phyloP scores from a whole-genome alignment of 345 rosid species.

The Acer campestre region DNA sequence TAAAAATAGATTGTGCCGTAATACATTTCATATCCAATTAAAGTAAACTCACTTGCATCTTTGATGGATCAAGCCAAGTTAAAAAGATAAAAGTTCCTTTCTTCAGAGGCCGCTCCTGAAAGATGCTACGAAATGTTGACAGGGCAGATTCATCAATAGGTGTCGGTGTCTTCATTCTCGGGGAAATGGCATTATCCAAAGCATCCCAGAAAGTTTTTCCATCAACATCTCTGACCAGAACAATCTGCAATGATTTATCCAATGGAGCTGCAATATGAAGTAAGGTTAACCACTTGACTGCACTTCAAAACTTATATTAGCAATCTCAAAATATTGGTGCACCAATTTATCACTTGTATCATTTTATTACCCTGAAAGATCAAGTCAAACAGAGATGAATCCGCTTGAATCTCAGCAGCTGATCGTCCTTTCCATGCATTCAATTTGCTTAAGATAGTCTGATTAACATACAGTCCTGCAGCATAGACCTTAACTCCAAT shows the following conservation, averaged over 20 bases:
- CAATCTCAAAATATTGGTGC: background rate
- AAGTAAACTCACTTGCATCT: conserved; percentile 67
- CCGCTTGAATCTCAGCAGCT: conserved; percentile 51
- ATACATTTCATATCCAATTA: background rate
- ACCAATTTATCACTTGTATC: background rate
- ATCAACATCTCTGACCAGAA: conserved; percentile 90
- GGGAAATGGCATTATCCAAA: conserved; percentile 72
- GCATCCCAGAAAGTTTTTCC: conserved; percentile 98
- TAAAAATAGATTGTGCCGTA: background rate
- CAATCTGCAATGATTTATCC: conserved; percentile 78
- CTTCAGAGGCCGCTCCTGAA: conserved; percentile 69
- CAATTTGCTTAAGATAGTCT: conserved; percentile 46
- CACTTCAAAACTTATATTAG: conserved; percentile 8
- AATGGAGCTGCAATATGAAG: conserved; percentile 44
- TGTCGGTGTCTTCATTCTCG: conserved; percentile 60
- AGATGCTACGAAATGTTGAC: conserved; percentile 60
- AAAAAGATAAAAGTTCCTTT: conserved; percentile 72
- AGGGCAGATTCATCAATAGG: conserved; percentile 61
- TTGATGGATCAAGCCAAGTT: conserved; percentile 69
- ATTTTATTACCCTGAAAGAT: conserved; percentile 55
- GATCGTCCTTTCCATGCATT: conserved; percentile 59
- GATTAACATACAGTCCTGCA: conserved; percentile 67
- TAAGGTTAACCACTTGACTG: background rate
- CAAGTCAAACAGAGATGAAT: conserved; percentile 51
- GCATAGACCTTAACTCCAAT: conserved; percentile 89